Percentiles rank a stretch among this genome's conserved stretches.
These are phyloP conservation scores for Sporisorium exsertum DNA, from an alignment of 1,284 basidiomycete genomes.

Conservation along the genomic window DNA sequence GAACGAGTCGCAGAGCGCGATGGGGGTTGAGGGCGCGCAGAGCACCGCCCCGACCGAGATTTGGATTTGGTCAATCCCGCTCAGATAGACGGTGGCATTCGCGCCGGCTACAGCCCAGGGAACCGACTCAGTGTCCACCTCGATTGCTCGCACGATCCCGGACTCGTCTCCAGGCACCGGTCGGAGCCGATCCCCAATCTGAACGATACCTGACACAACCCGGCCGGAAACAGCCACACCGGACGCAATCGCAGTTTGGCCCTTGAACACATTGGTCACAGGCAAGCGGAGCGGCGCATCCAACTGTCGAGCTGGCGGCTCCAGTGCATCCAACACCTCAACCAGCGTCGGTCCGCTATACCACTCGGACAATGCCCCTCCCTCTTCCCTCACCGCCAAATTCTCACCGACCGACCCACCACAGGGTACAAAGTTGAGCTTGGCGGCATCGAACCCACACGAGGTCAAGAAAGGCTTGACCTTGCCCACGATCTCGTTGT, in stretches of 20 bases:
- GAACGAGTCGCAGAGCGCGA: slow-evolving; percentile 82
- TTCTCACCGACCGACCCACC: slow-evolving; percentile 92
- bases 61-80: slow-evolving; percentile 85
- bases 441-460: slow-evolving; percentile 84
- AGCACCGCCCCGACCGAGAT: slow-evolving; percentile 87
- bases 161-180: slow-evolving; percentile 92
- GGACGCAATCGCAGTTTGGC: slow-evolving; percentile 76
- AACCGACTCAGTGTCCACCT: slow-evolving; percentile 81
- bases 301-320: slow-evolving; percentile 81
- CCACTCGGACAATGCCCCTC: slow-evolving; percentile 77
- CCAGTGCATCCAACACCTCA: slow-evolving; percentile 79
- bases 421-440: slow-evolving; percentile 87
- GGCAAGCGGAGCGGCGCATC: slow-evolving; percentile 85
- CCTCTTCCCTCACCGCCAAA: slow-evolving; percentile 72
- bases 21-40: slow-evolving; percentile 76
- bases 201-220: slow-evolving; percentile 86
- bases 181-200: slow-evolving; percentile 88
- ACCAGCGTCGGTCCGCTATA: slow-evolving; percentile 88
- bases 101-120: slow-evolving; percentile 91
- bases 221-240: slow-evolving; percentile 88
- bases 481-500: slow-evolving; percentile 82
- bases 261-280: slow-evolving; percentile 94
- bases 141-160: slow-evolving; percentile 82
- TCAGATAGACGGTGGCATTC: slow-evolving; percentile 86
- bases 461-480: slow-evolving; percentile 85